Base-by-base conservation (phyloP, 1,139 yeast genomes). In the Pichia inconspicua region DNA sequence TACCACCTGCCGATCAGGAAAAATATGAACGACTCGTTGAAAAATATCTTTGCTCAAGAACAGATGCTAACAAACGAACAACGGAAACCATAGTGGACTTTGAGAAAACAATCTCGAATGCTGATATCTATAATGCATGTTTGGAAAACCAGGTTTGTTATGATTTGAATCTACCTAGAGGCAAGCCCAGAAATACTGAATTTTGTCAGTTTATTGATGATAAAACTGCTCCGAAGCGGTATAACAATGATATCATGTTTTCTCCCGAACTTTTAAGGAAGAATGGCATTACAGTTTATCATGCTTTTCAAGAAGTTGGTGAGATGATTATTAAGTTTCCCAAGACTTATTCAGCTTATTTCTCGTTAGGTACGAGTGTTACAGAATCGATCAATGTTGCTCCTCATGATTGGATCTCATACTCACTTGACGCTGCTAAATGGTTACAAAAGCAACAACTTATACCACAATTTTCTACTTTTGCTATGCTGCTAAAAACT, bases 1-100 rank as follows among this genome's bases (percentile, higher is more conserved):
- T 89, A 19, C 83, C 92, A 0, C 88, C 85, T n/a, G 70, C 70
- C 54, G 80, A 80, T 48, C 78, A 82, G 45, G 77, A 69, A 9
- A 75, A 74, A 52, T 86, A 82, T 60, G 95, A 88, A 59, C 54
- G 57, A 0, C 65, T 81, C 4, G 53, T 77, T 43, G 54, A 61
- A 25, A 53, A 57, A 4, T 60, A 65, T 15, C 28, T 56, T 4
- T 45, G 40, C 19, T 50, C 35, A 55, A 60, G 37, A 52, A 62
- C 47, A 12, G 43, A 52, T 48, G 58, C 53, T 46, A 46, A 46
- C 40, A 25, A 38, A 17, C 48, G 42, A 15, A 30, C 51, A 6
- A n/a, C 31, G 1, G 42, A 44, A 11, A 32, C 45, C 10, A 42
- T 44, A 14, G 30, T 42, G 9, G 19, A 31, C 32, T 57, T 50